A percentile compares a stretch with the other conserved stretches of the same genome.
These are phyloP conservation scores for Neonectria punicea DNA, from an alignment of 2,329 filamentous ascomycete genomes.

Conservation along the genomic window DNA sequence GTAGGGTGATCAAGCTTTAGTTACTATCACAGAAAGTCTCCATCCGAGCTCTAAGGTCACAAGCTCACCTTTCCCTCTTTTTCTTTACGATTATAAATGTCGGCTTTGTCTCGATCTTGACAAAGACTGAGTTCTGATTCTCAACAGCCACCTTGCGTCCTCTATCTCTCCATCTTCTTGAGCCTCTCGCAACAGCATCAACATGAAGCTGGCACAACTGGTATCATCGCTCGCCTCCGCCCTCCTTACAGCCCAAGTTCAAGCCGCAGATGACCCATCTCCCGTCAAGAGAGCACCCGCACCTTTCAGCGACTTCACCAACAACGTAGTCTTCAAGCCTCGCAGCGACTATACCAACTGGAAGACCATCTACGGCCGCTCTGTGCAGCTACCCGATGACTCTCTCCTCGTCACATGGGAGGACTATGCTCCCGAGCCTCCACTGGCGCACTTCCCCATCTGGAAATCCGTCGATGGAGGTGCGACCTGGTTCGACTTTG, in stretches of 20 bases:
- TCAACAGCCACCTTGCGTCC: background rate
- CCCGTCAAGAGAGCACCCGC: background rate
- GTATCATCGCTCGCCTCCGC: background rate
- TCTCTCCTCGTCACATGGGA: background rate
- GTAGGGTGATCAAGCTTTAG: background rate
- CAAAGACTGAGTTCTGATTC: background rate
- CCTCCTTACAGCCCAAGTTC: background rate
- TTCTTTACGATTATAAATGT: background rate
- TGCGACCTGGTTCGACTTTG: constrained; percentile 69
- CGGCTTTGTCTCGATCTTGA: no score
- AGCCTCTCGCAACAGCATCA: background rate
- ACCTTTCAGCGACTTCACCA: background rate
- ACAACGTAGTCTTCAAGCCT: background rate
- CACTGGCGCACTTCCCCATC: background rate
- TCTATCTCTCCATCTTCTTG: no score
- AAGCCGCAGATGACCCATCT: background rate
- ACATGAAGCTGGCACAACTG: background rate
- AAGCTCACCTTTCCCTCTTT: background rate
- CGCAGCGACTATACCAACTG: background rate
- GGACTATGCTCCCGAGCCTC: background rate
- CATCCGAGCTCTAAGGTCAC: background rate
- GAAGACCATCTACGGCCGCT: background rate
- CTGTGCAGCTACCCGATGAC: background rate
- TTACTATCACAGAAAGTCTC: background rate
- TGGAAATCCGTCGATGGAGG: constrained; percentile 60